Conservation (phyloP, 352 stramenopile genomes). For the Pythium volutum region DNA sequence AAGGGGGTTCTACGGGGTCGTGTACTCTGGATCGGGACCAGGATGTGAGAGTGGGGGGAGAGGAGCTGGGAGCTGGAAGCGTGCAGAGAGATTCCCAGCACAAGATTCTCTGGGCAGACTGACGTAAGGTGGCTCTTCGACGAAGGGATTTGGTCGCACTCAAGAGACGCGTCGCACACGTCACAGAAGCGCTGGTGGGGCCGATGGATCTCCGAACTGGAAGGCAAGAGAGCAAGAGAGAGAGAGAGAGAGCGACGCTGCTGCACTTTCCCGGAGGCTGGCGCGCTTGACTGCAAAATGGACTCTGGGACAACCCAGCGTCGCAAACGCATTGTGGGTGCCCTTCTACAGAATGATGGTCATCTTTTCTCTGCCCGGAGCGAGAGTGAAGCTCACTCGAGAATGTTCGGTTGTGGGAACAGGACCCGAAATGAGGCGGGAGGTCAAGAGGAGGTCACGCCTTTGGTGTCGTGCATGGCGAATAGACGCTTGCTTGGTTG, state of each 20-base stretch:
- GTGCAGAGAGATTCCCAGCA: not conserved
- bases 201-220: not conserved
- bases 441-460: not conserved
- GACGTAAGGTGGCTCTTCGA: not conserved
- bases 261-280: not conserved
- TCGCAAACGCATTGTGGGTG: not conserved
- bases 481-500: not conserved
- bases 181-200: not conserved
- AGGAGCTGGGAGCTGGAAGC: not conserved
- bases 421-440: not conserved
- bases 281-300: not conserved
- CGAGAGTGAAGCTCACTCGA: slow-evolving; percentile 18
- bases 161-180: slow-evolving; percentile 1
- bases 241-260: not conserved
- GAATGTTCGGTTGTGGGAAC: not conserved
- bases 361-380: slow-evolving; percentile 1
- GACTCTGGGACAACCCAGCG: slow-evolving; percentile 1
- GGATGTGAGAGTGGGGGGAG: not conserved
- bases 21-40: not conserved
- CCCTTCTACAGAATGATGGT: slow-evolving; percentile 15
- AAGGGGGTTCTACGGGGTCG: slow-evolving; percentile 22
- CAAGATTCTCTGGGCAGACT: not conserved
- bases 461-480: not conserved
- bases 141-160: not conserved
- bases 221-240: not conserved